Base-by-base conservation (phyloP, 2,329 filamentous ascomycete species). In the Anisogramma anomala region DNA sequence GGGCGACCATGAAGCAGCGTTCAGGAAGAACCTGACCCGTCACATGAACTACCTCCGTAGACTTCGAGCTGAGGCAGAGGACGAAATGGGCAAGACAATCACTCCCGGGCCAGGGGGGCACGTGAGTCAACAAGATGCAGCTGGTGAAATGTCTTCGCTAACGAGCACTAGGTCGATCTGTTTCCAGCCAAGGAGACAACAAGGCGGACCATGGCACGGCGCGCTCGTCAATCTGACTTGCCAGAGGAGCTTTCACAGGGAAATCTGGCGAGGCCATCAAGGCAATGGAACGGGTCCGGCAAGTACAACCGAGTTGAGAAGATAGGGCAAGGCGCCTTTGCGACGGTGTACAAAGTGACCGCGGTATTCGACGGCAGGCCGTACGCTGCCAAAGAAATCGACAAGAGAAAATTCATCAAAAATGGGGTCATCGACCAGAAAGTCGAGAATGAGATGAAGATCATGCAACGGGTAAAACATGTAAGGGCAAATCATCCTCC, bases 361-460 rank as follows among this genome's bases (percentile, higher is more conserved):
- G 81, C 82, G 14, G 93, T 87, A 61, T 83, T 77, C 52, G 79
- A 91, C 54, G 91, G 91, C 1, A 68, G 76, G 22, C 77, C 89
- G 0, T 93, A 83, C 54, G 91, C 91, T 4, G 88, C 87, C 11
- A 98, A 98, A 58, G 87, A 96, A 60, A 74, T 98, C 3, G 87
- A 95, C 60, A 96, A 95, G 64, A 77, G 84, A 39, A 79, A 80
- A 14, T 94, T 95, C 56, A 84, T 94, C 67, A 94, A 94, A 64
- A 91, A 94, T 52, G 88, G 87, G 2, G 70, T 88, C 15, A 62
- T 94, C 17, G 87, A 94, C 53, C 81, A 87, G 50, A 94, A 93
- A 59, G 82, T 96, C 11, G 85, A 95, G 56, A 95, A 93, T 53
- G 91, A 98, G 63, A 89, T 98, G 81, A 83, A 78, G 50, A 96